Conservation (phyloP, 2,329 filamentous ascomycete species). For the Dactylonectria macrodidyma region DNA sequence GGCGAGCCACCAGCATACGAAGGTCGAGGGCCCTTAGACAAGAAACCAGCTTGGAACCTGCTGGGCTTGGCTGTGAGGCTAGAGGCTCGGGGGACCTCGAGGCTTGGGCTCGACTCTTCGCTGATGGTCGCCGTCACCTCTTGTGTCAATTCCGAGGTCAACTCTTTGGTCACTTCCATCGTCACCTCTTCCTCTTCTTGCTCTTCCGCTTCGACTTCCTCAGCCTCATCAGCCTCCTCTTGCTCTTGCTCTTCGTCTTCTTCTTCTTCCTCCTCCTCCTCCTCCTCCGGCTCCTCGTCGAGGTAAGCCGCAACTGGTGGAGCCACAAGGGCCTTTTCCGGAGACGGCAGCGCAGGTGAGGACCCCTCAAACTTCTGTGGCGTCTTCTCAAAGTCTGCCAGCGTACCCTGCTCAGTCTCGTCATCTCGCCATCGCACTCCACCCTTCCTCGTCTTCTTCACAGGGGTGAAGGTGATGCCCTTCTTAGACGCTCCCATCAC, state of each 20-base stretch:
- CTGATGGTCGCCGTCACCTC: conserved; percentile 39
- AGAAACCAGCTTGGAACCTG: conserved; percentile 90
- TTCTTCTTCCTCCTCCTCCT: conserved; percentile 17
- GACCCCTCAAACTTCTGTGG: conserved; percentile 76
- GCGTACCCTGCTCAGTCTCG: conserved; percentile 82
- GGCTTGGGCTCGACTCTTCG: conserved; percentile 71
- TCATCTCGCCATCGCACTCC: conserved; percentile 96
- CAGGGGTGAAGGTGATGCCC: conserved; percentile 84
- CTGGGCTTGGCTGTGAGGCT: conserved; percentile 68
- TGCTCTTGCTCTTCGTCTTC: not conserved
- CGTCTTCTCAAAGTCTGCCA: conserved; percentile 94
- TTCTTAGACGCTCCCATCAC: conserved; percentile 72
- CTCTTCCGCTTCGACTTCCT: not conserved
- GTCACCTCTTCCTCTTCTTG: conserved; percentile 6
- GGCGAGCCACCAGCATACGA: conserved; percentile 72
- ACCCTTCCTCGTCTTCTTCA: conserved; percentile 82
- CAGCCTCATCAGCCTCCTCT: conserved; percentile 2
- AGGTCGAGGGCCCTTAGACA: conserved; percentile 70
- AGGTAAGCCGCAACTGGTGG: conserved; percentile 44
- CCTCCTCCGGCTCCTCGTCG: conserved; percentile 30
- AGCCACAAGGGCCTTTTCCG: conserved; percentile 52
- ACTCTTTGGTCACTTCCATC: conserved; percentile 25
- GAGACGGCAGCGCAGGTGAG: conserved; percentile 63
- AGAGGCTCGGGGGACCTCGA: conserved; percentile 66
- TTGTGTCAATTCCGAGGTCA: conserved; percentile 5